Evolutionary conservation across 495 filamentous ascomycete species (phyloP).

Genomic region (Tricharina praecox): DNA sequence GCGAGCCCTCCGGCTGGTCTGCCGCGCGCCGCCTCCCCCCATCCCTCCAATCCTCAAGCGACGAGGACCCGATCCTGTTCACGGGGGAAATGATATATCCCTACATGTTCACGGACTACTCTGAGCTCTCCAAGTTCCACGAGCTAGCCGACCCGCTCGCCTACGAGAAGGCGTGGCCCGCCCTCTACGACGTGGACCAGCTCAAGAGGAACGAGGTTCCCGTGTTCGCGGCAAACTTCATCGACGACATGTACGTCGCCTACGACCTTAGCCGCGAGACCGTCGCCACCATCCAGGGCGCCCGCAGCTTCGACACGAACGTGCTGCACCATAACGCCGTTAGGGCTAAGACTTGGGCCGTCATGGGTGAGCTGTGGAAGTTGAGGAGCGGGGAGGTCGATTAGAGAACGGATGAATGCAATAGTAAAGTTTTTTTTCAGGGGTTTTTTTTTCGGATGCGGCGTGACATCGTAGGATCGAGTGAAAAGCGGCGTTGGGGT

Average conservation of each 20-base stretch:
- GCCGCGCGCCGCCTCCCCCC: conserved; percentile 36
- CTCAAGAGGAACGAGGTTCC: conserved; percentile 67
- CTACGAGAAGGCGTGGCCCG: conserved; percentile 45
- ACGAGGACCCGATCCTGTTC: conserved; percentile 55
- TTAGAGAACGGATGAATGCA: too few species aligned
- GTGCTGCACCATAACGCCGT: conserved; percentile 72
- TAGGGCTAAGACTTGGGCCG: conserved; percentile 50
- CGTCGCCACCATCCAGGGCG: conserved; percentile 54
- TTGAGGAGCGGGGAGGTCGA: conserved; percentile 59
- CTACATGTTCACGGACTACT: conserved; percentile 60
- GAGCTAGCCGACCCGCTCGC: conserved; percentile 57
- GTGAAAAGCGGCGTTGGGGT: too few species aligned
- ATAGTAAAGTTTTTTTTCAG: not conserved
- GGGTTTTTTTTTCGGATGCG: too few species aligned
- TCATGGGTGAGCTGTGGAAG: conserved; percentile 52
- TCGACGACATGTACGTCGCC: conserved; percentile 93
- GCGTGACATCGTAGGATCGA: too few species aligned
- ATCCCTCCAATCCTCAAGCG: conserved; percentile 4
- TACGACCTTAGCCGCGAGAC: conserved; percentile 55
- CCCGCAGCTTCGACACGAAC: conserved; percentile 72
- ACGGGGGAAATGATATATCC: conserved; percentile 86
- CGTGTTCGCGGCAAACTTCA: conserved; percentile 68
- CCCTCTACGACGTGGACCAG: conserved; percentile 57
- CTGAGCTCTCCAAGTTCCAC: conserved; percentile 48
- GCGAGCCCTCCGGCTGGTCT: conserved; percentile 44